Evolutionary conservation across 345 rosid genomes (phyloP), one percentile per base, ranked within the genome.

Genomic region (Bretschneidera sinensis): DNA sequence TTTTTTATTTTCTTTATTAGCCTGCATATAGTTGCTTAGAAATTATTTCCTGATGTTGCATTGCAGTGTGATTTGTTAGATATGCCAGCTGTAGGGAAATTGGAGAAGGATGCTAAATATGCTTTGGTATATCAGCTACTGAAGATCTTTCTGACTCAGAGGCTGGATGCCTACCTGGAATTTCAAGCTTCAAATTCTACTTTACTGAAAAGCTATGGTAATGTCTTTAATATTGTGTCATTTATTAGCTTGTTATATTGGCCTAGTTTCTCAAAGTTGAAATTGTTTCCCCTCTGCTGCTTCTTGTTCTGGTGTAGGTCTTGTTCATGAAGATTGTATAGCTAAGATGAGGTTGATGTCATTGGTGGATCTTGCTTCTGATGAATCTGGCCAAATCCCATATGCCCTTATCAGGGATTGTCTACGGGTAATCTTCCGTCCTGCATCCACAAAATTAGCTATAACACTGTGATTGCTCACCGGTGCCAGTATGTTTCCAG

Each of bases 11-110:
- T 31, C 35, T 4, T 9, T 4, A 4, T 31, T 31, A 31, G 35
- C 35, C 35, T 31, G 9, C 9, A 31, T 31, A 4, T 31, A 31
- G 9, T 4, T 31, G 35, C 35, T 53, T 51, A 39, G 28, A 52
- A 21, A 33, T 24, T 21, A 39, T 63, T 59, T 8, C 1, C 11
- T 17, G 2, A 17, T 19, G 39, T 58, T 20, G 43, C n/a, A n/a
- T n/a, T 85, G 80, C 89, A 95, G 99, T 95, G 96, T 71, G 96
- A 91, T 73, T 72, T 95, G 55, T 74, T 95, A 77, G 99, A 84
- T 68, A 79, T 91, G 89, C 94, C 87, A 57, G 96, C 98, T 4
- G 74, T 95, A 18, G 76, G 69, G 51, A 96, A 91, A 71, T 65
- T 95, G 69, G 97, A 95, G 81, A 83, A 81, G 63, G 98, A 86